A percentile compares a stretch with the other conserved stretches of the same genome.
Conservation (phyloP, 192 early-diverging fungal genomes). For the Chytriomyces hyalinus region DNA sequence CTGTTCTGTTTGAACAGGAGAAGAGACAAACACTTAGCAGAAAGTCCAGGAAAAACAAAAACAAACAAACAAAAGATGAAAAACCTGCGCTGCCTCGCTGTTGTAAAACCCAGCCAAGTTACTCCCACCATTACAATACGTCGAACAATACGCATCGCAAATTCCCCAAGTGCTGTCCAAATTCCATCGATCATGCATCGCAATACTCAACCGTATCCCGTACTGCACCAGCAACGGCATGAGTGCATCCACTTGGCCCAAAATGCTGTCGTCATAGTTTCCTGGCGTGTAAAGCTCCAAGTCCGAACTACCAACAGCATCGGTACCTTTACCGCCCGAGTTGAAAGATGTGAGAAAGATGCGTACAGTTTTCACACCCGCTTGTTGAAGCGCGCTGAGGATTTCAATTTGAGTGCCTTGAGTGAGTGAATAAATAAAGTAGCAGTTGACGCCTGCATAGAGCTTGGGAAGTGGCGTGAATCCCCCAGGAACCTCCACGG, state of each 20-base stretch:
- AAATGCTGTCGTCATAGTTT: constrained; percentile 25
- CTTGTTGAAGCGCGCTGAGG: constrained; percentile 2
- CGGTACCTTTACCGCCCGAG: constrained; percentile 33
- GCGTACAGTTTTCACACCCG: constrained; percentile 24
- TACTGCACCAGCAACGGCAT: constrained; percentile 18
- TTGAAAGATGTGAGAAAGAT: constrained; percentile 34
- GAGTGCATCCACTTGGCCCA: constrained; percentile 29
- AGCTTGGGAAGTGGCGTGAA: constrained; percentile 13
- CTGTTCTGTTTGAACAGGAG: not conserved
- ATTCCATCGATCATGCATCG: constrained; percentile 40
- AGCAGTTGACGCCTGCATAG: constrained; percentile 35
- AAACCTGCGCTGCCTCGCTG: constrained; percentile 3
- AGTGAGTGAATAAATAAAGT: constrained; percentile 27
- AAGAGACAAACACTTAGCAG: not conserved
- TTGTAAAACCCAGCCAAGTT: constrained; percentile 32
- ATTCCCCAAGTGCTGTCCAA: constrained; percentile 30
- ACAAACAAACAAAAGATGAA: not conserved
- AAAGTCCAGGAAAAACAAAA: not conserved
- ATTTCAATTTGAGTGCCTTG: constrained; percentile 23
- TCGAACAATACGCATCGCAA: constrained; percentile 33
- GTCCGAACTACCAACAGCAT: constrained; percentile 15
- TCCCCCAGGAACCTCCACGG: not conserved
- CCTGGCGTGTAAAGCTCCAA: constrained; percentile 30
- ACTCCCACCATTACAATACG: constrained; percentile 16
- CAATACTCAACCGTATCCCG: constrained; percentile 16